Evolutionary conservation across 1,284 basidiomycete species (phyloP).

Genomic region (Sphaerobolus stellatus): DNA sequence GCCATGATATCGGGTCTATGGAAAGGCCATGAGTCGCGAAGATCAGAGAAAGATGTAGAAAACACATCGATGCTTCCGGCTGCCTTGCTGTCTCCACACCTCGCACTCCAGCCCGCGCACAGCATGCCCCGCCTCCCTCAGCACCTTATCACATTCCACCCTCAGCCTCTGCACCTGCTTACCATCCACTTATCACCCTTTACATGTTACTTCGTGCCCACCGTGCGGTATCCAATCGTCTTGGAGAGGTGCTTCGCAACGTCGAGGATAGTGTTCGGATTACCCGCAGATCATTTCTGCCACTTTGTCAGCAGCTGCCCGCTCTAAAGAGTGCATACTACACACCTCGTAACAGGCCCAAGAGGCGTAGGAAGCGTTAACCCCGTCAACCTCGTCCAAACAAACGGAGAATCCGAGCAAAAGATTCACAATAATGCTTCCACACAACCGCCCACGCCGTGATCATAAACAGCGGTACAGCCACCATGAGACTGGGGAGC

Average conservation of each 20-base stretch:
- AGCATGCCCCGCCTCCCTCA: constrained; percentile 40
- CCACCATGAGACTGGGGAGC: no score
- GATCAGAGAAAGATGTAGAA: neutral
- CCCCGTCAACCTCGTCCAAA: no score
- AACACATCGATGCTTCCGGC: constrained; percentile 77
- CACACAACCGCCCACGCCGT: no score
- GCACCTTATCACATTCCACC: constrained; percentile 59
- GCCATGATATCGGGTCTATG: constrained; percentile 82
- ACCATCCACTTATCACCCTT: constrained; percentile 84
- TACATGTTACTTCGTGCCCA: constrained; percentile 88
- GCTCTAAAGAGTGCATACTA: no score
- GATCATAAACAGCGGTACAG: no score
- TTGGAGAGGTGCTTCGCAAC: constrained; percentile 70
- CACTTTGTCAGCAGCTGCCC: no score
- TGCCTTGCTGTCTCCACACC: constrained; percentile 84
- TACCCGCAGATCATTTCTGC: no score
- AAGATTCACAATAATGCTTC: no score
- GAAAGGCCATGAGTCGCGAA: constrained; percentile 10
- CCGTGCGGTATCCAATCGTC: constrained; percentile 87
- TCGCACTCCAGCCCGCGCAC: constrained; percentile 76
- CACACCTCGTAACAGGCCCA: no score
- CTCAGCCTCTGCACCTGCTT: constrained; percentile 60
- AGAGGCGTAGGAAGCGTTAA: no score
- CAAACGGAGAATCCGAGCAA: no score
- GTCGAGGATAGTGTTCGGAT: constrained; percentile 63